These are phyloP conservation scores for Cryptosporidium ubiquitum DNA, from an alignment of 169 alveolate species.

Conservation along the genomic window DNA sequence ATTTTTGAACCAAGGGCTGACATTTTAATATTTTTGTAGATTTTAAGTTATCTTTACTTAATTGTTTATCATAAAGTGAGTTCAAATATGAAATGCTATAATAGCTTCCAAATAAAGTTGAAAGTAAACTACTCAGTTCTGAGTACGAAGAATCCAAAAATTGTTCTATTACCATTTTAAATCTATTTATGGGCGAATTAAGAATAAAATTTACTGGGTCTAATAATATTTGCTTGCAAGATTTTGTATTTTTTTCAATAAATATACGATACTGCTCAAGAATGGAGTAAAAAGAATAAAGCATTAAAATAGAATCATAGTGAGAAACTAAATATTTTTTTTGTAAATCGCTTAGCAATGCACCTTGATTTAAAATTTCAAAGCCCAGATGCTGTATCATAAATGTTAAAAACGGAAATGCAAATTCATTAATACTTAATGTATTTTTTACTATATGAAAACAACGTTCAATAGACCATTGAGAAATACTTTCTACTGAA, in stretches of 20 bases:
- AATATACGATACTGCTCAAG: conserved; percentile 20
- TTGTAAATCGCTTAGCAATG: not conserved
- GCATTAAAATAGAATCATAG: not conserved
- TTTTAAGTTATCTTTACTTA: not conserved
- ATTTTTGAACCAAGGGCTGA: conserved; percentile 10
- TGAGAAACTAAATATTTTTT: not conserved
- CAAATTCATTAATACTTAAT: conserved; percentile 22
- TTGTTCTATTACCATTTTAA: conserved; percentile 13
- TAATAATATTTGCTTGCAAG: not conserved
- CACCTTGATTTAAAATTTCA: not conserved
- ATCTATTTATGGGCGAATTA: conserved; percentile 13
- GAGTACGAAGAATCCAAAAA: not conserved
- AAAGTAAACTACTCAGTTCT: not conserved
- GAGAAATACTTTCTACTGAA: conserved; percentile 7
- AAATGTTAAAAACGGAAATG: conserved; percentile 44
- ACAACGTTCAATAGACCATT: conserved; percentile 61
- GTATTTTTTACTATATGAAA: conserved; percentile 41
- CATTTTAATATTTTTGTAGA: not conserved
- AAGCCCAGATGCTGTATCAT: conserved; percentile 36
- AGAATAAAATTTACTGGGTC: conserved; percentile 14
- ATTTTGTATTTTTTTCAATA: not conserved
- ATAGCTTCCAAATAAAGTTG: conserved; percentile 10
- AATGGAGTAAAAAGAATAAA: conserved; percentile 38
- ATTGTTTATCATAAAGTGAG: not conserved
- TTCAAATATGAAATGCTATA: not conserved